A percentile compares a stretch with the other conserved stretches of the same genome.
Conservation (phyloP, 163 green algal species). For the Volvox carteri region DNA sequence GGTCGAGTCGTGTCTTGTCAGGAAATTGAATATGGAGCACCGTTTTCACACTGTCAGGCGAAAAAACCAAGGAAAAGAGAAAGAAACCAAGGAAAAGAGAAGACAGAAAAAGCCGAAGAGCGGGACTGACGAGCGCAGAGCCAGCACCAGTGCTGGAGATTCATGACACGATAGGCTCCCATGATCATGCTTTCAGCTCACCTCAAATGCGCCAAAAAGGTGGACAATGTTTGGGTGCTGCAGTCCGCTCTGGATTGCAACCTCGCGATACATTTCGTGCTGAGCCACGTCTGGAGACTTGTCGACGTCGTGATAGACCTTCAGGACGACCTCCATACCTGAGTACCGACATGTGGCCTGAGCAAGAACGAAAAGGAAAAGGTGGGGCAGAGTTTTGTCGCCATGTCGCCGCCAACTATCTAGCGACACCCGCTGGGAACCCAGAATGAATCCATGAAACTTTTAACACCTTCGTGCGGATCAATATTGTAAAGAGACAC, state of each 20-base stretch:
- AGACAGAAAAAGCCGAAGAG: no score
- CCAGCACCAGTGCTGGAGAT: no score
- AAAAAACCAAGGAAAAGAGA: no score
- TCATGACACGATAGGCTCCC: no score
- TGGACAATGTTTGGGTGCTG: conserved; percentile 50
- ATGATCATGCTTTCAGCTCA: not conserved
- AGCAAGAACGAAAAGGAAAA: not conserved
- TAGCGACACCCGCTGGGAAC: not conserved
- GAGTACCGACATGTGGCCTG: conserved; percentile 48
- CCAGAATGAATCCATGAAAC: not conserved
- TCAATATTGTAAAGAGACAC: no score
- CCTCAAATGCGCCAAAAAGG: conserved; percentile 48
- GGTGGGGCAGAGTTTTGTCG: not conserved
- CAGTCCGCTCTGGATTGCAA: conserved; percentile 48
- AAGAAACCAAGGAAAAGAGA: no score
- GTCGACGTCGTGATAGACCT: conserved; percentile 45
- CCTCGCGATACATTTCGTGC: conserved; percentile 55
- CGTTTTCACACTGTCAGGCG: no score
- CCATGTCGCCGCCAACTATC: not conserved
- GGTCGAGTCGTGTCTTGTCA: no score
- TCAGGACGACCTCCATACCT: conserved; percentile 42
- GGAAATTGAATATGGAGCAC: no score
- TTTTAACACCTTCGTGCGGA: no score
- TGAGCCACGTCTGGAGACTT: conserved; percentile 37
- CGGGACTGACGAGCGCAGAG: no score